Percentiles rank a stretch among this genome's conserved stretches.
phyloP scores from a whole-genome alignment of 768 basidiomycete genomes.

The Pleurotus sapidus region DNA sequence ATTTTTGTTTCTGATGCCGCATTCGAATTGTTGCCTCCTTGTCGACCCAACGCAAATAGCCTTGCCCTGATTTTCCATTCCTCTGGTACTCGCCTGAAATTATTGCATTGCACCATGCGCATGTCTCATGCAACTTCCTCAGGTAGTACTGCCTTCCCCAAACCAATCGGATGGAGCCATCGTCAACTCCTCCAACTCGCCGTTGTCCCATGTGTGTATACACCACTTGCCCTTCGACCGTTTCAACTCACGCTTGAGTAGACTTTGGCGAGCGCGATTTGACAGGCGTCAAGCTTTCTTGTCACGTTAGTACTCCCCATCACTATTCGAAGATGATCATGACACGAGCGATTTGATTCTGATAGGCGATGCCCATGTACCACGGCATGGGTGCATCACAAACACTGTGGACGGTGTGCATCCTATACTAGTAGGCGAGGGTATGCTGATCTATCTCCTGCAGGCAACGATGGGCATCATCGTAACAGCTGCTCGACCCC shows the following conservation, averaged over 20 bases:
- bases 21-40: conserved; percentile 2
- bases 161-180: conserved; percentile 1
- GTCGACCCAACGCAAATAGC: not conserved
- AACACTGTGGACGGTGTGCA: conserved; percentile 11
- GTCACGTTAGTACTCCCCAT: not conserved
- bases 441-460: not conserved
- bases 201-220: not conserved
- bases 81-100: conserved; percentile 1
- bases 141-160: conserved; percentile 4
- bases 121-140: not conserved
- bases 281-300: conserved; percentile 1
- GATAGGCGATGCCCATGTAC: conserved; percentile 5
- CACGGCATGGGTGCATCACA: conserved; percentile 13
- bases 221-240: not conserved
- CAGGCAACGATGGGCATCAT: conserved; percentile 22
- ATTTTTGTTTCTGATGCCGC: conserved; percentile 5
- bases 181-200: not conserved
- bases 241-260: not conserved
- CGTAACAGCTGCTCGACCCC: conserved; percentile 25
- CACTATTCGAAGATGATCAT: not conserved
- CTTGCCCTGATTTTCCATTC: not conserved
- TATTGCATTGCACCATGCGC: not conserved
- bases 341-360: not conserved
- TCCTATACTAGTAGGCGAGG: not conserved
- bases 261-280: conserved; percentile 5